Conservation (phyloP, 2,329 filamentous ascomycete species). For the Fusarium goolgardi region DNA sequence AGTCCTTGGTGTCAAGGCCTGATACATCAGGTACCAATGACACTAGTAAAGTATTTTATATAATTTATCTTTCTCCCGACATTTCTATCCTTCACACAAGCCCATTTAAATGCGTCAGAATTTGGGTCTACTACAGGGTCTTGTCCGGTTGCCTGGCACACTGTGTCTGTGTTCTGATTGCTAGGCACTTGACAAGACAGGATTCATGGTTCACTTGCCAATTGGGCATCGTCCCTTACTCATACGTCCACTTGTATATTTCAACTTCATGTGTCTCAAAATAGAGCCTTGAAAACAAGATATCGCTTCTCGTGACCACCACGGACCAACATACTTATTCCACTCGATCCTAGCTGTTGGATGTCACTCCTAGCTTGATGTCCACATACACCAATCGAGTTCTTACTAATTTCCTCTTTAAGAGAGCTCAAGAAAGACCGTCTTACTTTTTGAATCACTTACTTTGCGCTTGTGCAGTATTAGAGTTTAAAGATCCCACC, state of each 20-base stretch:
- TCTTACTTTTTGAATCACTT: conserved; percentile 10
- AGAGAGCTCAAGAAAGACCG: background rate
- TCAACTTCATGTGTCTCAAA: background rate
- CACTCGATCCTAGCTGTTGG: background rate
- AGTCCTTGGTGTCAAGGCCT: background rate
- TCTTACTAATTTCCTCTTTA: background rate
- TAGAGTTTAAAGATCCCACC: background rate
- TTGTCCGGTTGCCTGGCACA: background rate
- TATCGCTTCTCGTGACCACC: background rate
- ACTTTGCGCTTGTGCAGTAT: conserved; percentile 5
- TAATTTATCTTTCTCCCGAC: background rate
- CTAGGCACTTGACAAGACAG: background rate
- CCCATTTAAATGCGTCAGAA: background rate
- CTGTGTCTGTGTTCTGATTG: background rate
- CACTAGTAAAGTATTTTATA: conserved; percentile 8
- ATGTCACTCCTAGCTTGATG: conserved; percentile 5
- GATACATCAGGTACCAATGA: background rate
- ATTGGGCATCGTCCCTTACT: background rate
- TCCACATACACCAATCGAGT: background rate
- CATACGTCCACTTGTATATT: background rate
- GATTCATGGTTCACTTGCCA: background rate
- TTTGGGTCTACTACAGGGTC: background rate
- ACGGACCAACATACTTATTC: background rate
- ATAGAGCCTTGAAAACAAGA: background rate
- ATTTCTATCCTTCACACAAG: background rate